Base-by-base conservation (phyloP, 208 protist species). In the Trypanosoma caninum region DNA sequence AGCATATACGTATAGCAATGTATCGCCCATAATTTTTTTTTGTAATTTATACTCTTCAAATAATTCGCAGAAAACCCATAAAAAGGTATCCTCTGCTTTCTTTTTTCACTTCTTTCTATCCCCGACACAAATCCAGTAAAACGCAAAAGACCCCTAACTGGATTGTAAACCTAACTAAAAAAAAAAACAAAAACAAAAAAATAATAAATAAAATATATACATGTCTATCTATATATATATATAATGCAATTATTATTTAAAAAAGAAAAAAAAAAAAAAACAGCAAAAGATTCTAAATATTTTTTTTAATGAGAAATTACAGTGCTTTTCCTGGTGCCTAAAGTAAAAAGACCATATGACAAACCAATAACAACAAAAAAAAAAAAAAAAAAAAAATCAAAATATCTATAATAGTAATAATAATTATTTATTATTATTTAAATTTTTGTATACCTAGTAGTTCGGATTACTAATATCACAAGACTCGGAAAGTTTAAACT, bases 391-490 rank as follows among this genome's bases (percentile, higher is more conserved):
- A 61, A 52, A 59, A 65, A 35, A 53, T 59, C 50, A 59, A 31
- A 37, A 54, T 47, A 2, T 2, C 40, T 28, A 23, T n/a, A 11
- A 48, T n/a, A 20, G 22, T 23, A 9, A 28, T 10, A 20, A 48
- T 10, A 48, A 4, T 30, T 30, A 48, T 28, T 10, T 27, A 5
- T 3, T 10, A 11, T 25, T 30, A 48, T 48, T 23, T 48, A 48
- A 30, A 47, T 23, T 14, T 31, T 22, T 14, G 44, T 7, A 34
- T 4, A 48, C 5, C 66, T 82, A 97, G 63, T 94, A 97, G 59
- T 97, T 89, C 18, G 92, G 81, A 69, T 96, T 95, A 74, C 74
- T 96, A 61, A 93, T 80, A 57, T 95, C 89, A 63, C 86, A 94
- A 59, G 81, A 88, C 38, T 89, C 82, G 11, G 87, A 91, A n/a